Evolutionary conservation across 805 yeast genomes (phyloP), one percentile per base, ranked within the genome.

Genomic region (Lachancea quebecensis): DNA sequence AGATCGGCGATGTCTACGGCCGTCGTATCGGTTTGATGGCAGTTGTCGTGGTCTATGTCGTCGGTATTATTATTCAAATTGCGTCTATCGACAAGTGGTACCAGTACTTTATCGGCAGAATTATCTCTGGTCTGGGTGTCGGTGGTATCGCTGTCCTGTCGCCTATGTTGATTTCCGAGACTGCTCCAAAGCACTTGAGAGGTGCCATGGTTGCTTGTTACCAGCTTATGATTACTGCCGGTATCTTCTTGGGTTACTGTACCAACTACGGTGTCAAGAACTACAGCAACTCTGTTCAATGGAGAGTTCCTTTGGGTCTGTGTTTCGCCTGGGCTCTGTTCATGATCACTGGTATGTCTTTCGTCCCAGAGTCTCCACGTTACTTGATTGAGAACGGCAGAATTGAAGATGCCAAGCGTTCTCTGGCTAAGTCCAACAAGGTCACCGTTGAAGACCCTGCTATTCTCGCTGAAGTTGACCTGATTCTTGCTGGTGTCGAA

Each of bases 211-310:
- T 82, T 42, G 77, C 82, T 35, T 75, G 79, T 55, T 82, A 75
- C 71, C 89, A 82, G 66, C 70, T 82, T 62, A 78, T 75, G 75
- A 76, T 81, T 52, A 81, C 88, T 35, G 66, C 77, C 40, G 89
- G 88, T 69, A 82, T 82, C 57, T 81, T 82, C 68, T 69, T 82
- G 54, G 90, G 89, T 64, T 81, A 81, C 74, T 81, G 87, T 67
- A 72, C 81, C 43, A 79, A 78, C 48, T 82, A 74, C 63, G 89
- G 87, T 65, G 79, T 86, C 49, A 75, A 77, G 50, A 53, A 45
- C 28, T 68, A 66, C 60, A 72, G 75, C 59, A 82, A 82, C 70
- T 82, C 90, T 35, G 87, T 66, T 10, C 84, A 79, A 68, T 82
- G 88, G 88, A 79, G 88, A 76, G 73, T 82, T 53, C 85, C 84